Evolutionary conservation across 1,284 basidiomycete genomes (phyloP).

Genomic region (Malassezia sp.): DNA sequence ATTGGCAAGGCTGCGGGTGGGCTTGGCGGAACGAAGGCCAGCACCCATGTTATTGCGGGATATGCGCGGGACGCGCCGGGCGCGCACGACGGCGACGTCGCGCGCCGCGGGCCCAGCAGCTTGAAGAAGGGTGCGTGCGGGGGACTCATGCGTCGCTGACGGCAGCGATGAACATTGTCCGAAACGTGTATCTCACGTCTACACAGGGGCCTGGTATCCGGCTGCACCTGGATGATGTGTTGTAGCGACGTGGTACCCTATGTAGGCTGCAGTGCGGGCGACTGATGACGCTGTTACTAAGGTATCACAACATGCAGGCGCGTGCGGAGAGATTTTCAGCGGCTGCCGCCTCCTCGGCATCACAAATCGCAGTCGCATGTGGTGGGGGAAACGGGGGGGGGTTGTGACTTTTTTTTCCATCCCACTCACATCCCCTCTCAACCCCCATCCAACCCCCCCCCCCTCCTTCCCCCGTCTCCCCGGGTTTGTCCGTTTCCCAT

Average conservation of each 20-base stretch:
- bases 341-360: too few relatives aligned
- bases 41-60: constrained; percentile 7
- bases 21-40: constrained; percentile 9
- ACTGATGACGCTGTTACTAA: too few relatives aligned
- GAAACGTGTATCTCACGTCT: constrained; percentile 67
- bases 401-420: too few relatives aligned
- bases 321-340: too few relatives aligned
- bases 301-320: too few relatives aligned
- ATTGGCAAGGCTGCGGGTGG: constrained; percentile 30
- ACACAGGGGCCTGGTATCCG: constrained; percentile 75
- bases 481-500: too few relatives aligned
- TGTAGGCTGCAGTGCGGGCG: too few relatives aligned
- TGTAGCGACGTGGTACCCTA: constrained; percentile 2
- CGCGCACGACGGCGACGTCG: neutral
- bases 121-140: constrained; percentile 5
- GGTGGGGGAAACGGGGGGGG: too few relatives aligned
- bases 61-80: constrained; percentile 8
- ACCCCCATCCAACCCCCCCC: too few relatives aligned
- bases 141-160: neutral
- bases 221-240: constrained; percentile 46
- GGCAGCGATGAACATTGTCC: constrained; percentile 27
- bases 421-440: too few relatives aligned
- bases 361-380: too few relatives aligned
- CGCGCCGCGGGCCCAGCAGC: constrained; percentile 1
- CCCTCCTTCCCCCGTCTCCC: too few relatives aligned